Conservation (phyloP, 768 basidiomycete genomes). For the Amanita pallidorosea region DNA sequence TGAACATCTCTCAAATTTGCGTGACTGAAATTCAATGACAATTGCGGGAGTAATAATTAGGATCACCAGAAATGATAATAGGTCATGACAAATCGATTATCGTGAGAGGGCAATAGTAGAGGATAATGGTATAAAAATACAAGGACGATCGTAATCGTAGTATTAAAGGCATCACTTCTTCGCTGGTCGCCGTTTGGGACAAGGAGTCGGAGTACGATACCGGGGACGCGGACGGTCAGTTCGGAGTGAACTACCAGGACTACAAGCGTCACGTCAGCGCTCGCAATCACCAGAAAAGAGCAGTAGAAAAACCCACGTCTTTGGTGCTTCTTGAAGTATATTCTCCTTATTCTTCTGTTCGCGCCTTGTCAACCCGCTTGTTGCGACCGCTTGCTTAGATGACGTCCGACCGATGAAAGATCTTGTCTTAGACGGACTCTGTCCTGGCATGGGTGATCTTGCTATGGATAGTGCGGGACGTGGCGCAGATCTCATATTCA, state of each 20-base stretch:
- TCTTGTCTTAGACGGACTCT: background rate
- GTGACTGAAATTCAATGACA: too few relatives aligned
- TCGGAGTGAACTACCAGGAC: background rate
- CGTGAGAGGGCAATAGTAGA: too few relatives aligned
- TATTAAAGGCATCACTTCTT: too few relatives aligned
- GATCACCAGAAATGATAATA: too few relatives aligned
- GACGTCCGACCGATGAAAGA: background rate
- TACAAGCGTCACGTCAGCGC: background rate
- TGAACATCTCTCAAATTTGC: too few relatives aligned
- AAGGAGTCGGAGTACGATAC: background rate
- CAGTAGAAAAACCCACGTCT: background rate
- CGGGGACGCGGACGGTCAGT: background rate
- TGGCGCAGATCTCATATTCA: background rate
- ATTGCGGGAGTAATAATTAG: too few relatives aligned
- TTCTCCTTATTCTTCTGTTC: slow-evolving; percentile 2
- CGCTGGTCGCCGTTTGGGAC: background rate
- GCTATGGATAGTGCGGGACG: background rate
- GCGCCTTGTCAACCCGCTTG: background rate
- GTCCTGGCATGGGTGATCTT: background rate
- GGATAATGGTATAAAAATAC: too few relatives aligned
- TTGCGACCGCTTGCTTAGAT: background rate
- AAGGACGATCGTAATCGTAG: too few relatives aligned
- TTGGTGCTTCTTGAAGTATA: background rate
- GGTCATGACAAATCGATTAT: too few relatives aligned
- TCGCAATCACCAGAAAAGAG: background rate